These are phyloP conservation scores for Nicotiana knightiana DNA, from an alignment of 257 asterid species.

Conservation along the genomic window DNA sequence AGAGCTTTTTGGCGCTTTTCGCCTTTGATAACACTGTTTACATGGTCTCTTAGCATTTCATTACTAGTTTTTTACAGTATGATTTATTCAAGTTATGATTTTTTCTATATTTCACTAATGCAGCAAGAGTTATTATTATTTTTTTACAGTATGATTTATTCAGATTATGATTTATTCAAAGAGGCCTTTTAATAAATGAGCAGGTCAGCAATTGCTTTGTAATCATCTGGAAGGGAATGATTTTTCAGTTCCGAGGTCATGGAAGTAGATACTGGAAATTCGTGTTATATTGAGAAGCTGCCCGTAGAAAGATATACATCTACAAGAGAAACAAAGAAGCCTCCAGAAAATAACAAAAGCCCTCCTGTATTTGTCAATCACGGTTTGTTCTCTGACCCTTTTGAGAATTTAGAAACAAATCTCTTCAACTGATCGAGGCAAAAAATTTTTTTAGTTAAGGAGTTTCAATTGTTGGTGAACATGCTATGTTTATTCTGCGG, in stretches of 20 bases:
- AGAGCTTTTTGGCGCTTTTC: no score
- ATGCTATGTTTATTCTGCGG: not conserved
- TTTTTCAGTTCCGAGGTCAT: conserved; percentile 28
- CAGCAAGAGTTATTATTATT: not conserved
- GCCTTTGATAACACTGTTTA: no score
- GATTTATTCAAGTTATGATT: no score
- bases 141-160: not conserved
- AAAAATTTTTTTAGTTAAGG: not conserved
- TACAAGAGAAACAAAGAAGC: conserved; percentile 29
- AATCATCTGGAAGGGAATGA: conserved; percentile 37
- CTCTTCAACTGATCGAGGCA: not conserved
- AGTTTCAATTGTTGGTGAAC: not conserved
- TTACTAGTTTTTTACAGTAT: not conserved
- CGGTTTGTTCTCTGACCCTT: conserved; percentile 33
- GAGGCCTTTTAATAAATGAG: conserved; percentile 14
- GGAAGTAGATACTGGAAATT: conserved; percentile 43
- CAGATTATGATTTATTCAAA: not conserved
- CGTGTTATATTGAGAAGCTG: conserved; percentile 38
- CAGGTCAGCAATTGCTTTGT: conserved; percentile 7
- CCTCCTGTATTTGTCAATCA: conserved; percentile 50
- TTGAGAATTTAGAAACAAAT: not conserved
- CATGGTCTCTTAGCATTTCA: not conserved
- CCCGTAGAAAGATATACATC: conserved; percentile 41
- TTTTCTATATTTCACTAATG: not conserved
- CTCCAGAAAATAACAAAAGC: conserved; percentile 36